Evolutionary conservation across 352 stramenopile species (phyloP).

Genomic region (Phytophthora colocasiae): DNA sequence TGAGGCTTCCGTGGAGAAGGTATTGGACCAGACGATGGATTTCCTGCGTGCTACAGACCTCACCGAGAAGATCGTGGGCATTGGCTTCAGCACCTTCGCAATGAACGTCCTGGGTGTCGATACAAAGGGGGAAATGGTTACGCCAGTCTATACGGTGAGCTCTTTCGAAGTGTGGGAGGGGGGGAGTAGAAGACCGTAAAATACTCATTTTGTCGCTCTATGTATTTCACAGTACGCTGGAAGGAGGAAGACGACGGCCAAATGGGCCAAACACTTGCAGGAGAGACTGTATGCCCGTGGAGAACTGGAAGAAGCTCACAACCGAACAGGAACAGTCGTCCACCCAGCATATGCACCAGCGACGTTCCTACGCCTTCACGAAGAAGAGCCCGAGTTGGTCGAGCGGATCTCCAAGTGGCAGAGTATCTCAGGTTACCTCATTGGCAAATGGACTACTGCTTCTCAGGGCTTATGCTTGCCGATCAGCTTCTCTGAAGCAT

Average conservation of each 20-base stretch:
- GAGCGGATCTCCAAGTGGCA: conserved; percentile 84
- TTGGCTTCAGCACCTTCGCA: conserved; percentile 94
- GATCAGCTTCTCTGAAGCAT: conserved; percentile 95
- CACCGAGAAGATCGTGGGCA: conserved; percentile 55
- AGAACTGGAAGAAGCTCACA: conserved; percentile 61
- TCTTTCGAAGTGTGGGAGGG: not conserved
- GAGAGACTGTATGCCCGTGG: conserved; percentile 47
- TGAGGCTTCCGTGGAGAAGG: conserved; percentile 51
- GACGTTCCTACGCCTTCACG: conserved; percentile 87
- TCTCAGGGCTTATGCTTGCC: conserved; percentile 51
- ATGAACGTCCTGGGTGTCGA: conserved; percentile 95
- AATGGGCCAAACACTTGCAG: conserved; percentile 59
- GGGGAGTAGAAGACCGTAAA: not conserved
- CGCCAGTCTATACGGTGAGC: conserved; percentile 79
- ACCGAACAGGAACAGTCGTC: conserved; percentile 82
- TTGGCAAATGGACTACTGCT: conserved; percentile 85
- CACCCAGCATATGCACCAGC: conserved; percentile 92
- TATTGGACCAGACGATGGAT: conserved; percentile 52
- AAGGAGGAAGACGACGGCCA: conserved; percentile 50
- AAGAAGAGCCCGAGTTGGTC: conserved; percentile 50
- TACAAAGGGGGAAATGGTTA: conserved; percentile 63
- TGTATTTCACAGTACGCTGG: conserved; percentile 64
- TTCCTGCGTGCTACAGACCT: conserved; percentile 63
- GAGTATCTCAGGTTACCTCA: conserved; percentile 89
- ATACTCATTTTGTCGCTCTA: not conserved